These are phyloP conservation scores for Pseudonectria foliicola DNA, from an alignment of 2,329 filamentous ascomycete species.

Conservation along the genomic window DNA sequence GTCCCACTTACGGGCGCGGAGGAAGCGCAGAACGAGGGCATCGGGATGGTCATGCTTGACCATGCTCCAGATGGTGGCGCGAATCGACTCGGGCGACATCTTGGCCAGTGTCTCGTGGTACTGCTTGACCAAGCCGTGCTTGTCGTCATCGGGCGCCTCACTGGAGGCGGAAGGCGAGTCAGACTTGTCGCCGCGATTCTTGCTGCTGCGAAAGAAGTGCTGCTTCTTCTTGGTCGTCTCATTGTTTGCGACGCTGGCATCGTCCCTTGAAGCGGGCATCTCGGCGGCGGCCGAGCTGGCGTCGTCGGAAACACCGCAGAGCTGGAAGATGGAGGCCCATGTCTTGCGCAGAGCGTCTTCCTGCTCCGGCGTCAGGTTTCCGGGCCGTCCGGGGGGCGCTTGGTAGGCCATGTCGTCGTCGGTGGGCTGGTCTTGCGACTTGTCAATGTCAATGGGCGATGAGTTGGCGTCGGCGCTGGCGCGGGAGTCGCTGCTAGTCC, in stretches of 20 bases:
- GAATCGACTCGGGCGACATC: conserved; percentile 69
- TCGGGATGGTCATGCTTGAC: conserved; percentile 94
- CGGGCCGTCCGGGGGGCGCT: conserved; percentile 63
- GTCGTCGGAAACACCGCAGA: conserved; percentile 55
- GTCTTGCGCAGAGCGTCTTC: conserved; percentile 82
- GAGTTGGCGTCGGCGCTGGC: no score
- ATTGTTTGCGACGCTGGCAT: conserved; percentile 20
- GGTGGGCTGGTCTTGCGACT: no score
- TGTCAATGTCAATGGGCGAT: no score
- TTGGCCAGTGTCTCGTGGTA: conserved; percentile 76
- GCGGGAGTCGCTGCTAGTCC: conserved; percentile 4
- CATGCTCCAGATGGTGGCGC: conserved; percentile 83
- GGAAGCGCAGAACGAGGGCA: conserved; percentile 70
- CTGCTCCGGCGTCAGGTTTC: conserved; percentile 83
- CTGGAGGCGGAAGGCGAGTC: conserved; percentile 30
- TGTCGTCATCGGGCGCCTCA: conserved; percentile 63
- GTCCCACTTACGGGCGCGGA: conserved; percentile 92
- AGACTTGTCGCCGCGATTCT: conserved; percentile 45
- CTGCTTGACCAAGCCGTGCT: conserved; percentile 83
- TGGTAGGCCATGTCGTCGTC: conserved; percentile 32
- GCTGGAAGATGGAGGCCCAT: conserved; percentile 69
- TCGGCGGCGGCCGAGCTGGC: conserved; percentile 19
- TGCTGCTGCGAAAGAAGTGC: conserved; percentile 61
- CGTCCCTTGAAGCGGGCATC: conserved; percentile 7
- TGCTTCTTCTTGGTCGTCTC: conserved; percentile 66